Base-by-base conservation (phyloP, 768 basidiomycete genomes). In the Kwoniella europaea region DNA sequence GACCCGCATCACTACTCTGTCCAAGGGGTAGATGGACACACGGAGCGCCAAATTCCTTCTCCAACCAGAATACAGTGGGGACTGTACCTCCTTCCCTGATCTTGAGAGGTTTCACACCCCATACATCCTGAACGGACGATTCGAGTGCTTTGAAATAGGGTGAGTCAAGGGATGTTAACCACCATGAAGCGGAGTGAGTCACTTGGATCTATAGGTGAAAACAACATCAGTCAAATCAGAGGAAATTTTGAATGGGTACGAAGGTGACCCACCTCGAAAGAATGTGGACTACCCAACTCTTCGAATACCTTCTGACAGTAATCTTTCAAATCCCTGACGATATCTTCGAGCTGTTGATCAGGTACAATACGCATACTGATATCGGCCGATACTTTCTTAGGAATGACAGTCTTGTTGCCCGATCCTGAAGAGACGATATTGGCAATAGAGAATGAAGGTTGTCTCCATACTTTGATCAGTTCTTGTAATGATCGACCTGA, bases 51-150 rank as follows among this genome's bases (percentile, higher is more conserved):
- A 99, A 96, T 79, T 91, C 90, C 75, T 94, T 93, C 84, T 99
- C 97, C 3, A 99, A 86, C 83, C 90, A 95, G 0, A 95, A 96
- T 0, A 98, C 89, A 1, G 93, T 93, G 4, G 97, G 97, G 63
- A 98, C 94, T 6, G 93, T 93, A 46, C 95, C 95, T 81, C 95
- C 95, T 86, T 97, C 95, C 53, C 95, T 88, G 61, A 97, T 95
- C 27, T 92, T 88, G 71, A 97, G 83, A 4, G 96, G 96, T 69
- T 90, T 87, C 54, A 90, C 85, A 4, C 90, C 90, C 96, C 96
- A 99, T 76, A 95, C 93, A 56, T 92, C 90, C 60, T 87, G 86
- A 0, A 99, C 89, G 22, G 93, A 91, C 50, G 86, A 85, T 80
- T 96, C 93, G 62, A 99, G 86, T 0, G 92, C 90, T 73, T 89